phyloP scores from a whole-genome alignment of 257 asterid species.

The Rauvolfia tetraphylla region DNA sequence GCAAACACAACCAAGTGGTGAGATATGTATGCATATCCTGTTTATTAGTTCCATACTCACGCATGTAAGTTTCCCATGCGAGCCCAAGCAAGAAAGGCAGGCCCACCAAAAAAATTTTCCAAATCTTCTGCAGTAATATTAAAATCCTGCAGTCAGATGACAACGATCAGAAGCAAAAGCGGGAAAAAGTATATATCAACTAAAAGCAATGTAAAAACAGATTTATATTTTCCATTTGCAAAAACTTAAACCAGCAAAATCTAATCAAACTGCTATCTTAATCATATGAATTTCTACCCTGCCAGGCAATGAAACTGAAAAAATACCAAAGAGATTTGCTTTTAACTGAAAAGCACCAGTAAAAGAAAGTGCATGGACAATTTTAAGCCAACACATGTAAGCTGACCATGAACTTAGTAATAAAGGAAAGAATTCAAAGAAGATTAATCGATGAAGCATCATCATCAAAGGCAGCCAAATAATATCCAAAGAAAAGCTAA shows the following conservation, averaged over 20 bases:
- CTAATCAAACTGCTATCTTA: background rate
- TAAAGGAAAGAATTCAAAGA: background rate
- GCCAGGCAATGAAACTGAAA: background rate
- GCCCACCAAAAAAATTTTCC: slow-evolving; percentile 90
- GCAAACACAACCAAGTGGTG: background rate
- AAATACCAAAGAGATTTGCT: background rate
- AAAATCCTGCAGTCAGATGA: slow-evolving; percentile 50
- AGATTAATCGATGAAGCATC: background rate
- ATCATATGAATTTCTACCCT: background rate
- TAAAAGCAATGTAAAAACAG: background rate
- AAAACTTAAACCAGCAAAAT: background rate
- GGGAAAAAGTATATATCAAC: background rate
- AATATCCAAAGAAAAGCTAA: background rate
- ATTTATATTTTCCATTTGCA: background rate
- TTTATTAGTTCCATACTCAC: slow-evolving; percentile 31
- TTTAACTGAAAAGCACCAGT: background rate
- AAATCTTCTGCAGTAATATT: slow-evolving; percentile 63
- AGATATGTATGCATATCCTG: background rate
- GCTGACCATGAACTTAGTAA: background rate
- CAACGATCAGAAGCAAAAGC: slow-evolving; percentile 18
- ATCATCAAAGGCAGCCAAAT: background rate
- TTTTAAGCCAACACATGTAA: no score
- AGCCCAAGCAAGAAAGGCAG: slow-evolving; percentile 99
- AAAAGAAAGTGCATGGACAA: background rate
- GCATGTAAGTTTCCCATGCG: slow-evolving; percentile 98